Conservation (phyloP, 306 rosid genomes). For the Vachellia collinsii region DNA sequence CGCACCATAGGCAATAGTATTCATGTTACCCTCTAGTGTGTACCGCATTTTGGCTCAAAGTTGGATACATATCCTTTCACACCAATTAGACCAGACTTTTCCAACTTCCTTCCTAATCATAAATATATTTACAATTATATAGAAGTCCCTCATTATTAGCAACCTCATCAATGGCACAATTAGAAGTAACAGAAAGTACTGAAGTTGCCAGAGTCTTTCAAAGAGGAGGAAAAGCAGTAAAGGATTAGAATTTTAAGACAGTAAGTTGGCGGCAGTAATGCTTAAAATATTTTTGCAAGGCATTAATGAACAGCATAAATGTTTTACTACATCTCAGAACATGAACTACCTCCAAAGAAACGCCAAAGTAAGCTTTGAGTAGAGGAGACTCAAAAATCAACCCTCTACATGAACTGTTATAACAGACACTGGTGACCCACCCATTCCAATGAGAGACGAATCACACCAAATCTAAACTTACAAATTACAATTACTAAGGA, state of each 20-base stretch:
- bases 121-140: not conserved
- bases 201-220: not conserved
- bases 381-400: not conserved
- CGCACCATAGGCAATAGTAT: not conserved
- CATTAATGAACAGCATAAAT: not conserved
- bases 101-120: not conserved
- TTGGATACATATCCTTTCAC: not conserved
- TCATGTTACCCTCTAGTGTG: not conserved
- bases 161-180: not conserved
- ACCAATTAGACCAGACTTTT: not conserved
- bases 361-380: not conserved
- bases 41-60: not conserved
- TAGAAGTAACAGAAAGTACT: not conserved
- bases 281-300: not conserved
- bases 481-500: not conserved
- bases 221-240: conserved; percentile 2
- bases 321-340: conserved; percentile 1
- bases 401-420: not conserved
- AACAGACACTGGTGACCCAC: not conserved
- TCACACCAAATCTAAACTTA: not conserved
- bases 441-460: not conserved
- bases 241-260: not conserved
- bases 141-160: not conserved
- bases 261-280: not conserved
- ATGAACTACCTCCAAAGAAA: conserved; percentile 6